Percentiles rank a stretch among this genome's conserved stretches.
phyloP scores from a whole-genome alignment of 768 basidiomycete species.

The Termitomyces sp. region DNA sequence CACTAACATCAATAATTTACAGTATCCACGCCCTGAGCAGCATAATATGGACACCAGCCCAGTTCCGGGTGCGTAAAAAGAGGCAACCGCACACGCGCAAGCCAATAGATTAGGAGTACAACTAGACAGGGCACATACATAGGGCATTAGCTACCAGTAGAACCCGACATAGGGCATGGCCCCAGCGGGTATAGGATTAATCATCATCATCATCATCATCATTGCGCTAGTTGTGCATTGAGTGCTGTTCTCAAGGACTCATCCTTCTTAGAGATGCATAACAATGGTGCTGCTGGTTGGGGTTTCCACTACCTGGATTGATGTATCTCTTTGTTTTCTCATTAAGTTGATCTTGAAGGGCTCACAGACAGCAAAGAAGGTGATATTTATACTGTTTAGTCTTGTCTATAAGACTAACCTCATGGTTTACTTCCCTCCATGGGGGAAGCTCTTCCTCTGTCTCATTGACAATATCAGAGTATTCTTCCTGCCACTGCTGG shows the following conservation, averaged over 20 bases:
- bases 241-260: background rate
- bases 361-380: constrained; percentile 27
- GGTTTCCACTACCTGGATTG: constrained; percentile 32
- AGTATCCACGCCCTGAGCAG: no score
- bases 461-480: no score
- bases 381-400: constrained; percentile 3
- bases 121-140: no score
- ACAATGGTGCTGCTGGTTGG: constrained; percentile 15
- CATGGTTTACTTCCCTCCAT: constrained; percentile 32
- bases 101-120: no score
- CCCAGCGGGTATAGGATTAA: no score
- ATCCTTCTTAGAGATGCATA: constrained; percentile 29
- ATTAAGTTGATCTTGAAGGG: constrained; percentile 22
- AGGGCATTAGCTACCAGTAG: no score
- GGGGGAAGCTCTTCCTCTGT: constrained; percentile 26
- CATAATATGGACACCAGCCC: no score
- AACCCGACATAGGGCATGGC: no score
- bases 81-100: no score
- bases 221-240: background rate
- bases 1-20: no score
- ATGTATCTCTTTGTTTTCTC: constrained; percentile 31
- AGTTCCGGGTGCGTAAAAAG: no score
- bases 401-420: constrained; percentile 35
- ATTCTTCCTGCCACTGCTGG: no score
- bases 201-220: constrained; percentile 1